A percentile compares a stretch with the other conserved stretches of the same genome.
Evolutionary conservation across 2,329 filamentous ascomycete species (phyloP).

Genomic region (Pochonia chlamydosporia): DNA sequence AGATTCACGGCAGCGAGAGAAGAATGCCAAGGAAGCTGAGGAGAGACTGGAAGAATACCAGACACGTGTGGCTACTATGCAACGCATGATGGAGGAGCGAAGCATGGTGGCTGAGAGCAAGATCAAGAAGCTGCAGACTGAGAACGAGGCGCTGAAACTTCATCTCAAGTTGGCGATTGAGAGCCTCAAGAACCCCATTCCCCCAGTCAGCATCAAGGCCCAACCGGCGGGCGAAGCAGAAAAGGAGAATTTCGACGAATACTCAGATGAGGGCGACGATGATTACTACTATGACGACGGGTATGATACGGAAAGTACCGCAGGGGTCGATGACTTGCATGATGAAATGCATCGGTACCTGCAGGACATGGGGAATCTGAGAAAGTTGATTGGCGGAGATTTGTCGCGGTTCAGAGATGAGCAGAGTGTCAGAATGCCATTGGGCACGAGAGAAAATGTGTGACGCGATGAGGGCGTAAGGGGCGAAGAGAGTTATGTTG

Average conservation of each 20-base stretch:
- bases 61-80: constrained; percentile 80
- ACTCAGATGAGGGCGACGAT: constrained; percentile 29
- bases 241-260: constrained; percentile 27
- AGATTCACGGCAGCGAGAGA: constrained; percentile 61
- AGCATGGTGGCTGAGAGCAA: constrained; percentile 88
- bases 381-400: constrained; percentile 66
- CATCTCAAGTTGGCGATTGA: constrained; percentile 83
- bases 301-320: constrained; percentile 40
- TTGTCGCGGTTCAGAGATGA: constrained; percentile 61
- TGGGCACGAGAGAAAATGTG: constrained; percentile 38
- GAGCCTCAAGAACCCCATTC: constrained; percentile 88
- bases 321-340: constrained; percentile 61
- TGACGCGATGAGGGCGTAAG: constrained; percentile 13
- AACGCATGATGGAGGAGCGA: constrained; percentile 93
- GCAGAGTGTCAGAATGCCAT: constrained; percentile 47
- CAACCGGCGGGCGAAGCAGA: constrained; percentile 17
- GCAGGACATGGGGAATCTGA: constrained; percentile 69
- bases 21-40: constrained; percentile 70
- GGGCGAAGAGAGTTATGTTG: not conserved
- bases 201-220: constrained; percentile 41
- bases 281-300: constrained; percentile 58
- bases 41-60: constrained; percentile 94
- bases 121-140: constrained; percentile 80
- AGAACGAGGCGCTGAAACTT: constrained; percentile 83
- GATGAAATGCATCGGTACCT: constrained; percentile 81